These are phyloP conservation scores for Xerocomus spinulosus DNA, from an alignment of 768 basidiomycete species.

Conservation along the genomic window DNA sequence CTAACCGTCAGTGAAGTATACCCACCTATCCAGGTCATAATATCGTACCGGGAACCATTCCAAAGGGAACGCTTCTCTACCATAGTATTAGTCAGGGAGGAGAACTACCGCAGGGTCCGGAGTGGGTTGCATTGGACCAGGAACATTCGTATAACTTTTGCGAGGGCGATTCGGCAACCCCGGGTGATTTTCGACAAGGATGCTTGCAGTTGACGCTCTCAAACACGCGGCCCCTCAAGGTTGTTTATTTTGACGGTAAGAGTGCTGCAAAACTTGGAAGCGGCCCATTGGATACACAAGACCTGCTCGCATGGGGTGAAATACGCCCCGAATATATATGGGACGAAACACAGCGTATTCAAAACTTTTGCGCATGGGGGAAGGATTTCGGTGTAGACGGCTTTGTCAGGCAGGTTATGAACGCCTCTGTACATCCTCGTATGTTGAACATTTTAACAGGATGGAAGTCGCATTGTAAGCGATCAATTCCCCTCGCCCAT, in stretches of 20 bases:
- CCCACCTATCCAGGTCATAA: constrained; percentile 20
- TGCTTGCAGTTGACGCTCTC: constrained; percentile 15
- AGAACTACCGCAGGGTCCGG: constrained; percentile 20
- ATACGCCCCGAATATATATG: constrained; percentile 14
- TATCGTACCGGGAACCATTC: constrained; percentile 30
- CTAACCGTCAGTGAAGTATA: background rate
- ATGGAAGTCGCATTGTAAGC: constrained; percentile 50
- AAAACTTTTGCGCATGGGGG: constrained; percentile 33
- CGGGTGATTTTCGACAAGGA: background rate
- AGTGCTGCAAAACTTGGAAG: constrained; percentile 27
- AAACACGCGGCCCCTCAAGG: constrained; percentile 23
- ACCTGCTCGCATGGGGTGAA: constrained; percentile 31
- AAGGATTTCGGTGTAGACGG: constrained; percentile 29
- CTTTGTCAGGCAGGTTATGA: constrained; percentile 25
- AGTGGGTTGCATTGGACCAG: constrained; percentile 31
- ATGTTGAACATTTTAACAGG: constrained; percentile 14
- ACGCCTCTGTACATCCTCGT: background rate
- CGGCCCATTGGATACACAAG: constrained; percentile 35
- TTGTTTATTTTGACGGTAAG: constrained; percentile 35
- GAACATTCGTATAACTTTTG: constrained; percentile 38
- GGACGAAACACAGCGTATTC: constrained; percentile 23
- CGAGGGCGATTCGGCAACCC: background rate
- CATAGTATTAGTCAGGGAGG: constrained; percentile 19
- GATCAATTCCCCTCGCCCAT: background rate
- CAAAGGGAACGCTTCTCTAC: constrained; percentile 31